Conservation (phyloP, 768 basidiomycete genomes). For the Hydnum rufescens region DNA sequence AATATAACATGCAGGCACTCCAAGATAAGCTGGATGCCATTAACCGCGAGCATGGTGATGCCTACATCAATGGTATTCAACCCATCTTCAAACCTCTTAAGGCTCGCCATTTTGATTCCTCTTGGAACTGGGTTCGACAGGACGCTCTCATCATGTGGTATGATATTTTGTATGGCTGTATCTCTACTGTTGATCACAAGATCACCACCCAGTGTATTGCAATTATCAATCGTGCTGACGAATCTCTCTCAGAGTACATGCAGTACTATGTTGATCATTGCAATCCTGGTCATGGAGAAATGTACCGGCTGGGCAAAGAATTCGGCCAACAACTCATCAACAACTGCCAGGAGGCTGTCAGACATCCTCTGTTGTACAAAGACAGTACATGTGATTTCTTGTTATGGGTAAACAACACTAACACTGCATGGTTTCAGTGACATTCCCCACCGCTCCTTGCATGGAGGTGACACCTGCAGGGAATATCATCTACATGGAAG, state of each 20-base stretch:
- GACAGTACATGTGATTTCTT: constrained; percentile 44
- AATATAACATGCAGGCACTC: constrained; percentile 44
- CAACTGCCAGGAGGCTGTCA: constrained; percentile 73
- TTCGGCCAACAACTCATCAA: constrained; percentile 92
- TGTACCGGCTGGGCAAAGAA: constrained; percentile 86
- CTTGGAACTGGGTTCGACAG: constrained; percentile 99
- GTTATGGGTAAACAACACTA: background rate
- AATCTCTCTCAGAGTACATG: constrained; percentile 83
- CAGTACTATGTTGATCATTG: constrained; percentile 81
- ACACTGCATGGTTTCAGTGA: constrained; percentile 32
- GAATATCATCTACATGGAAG: constrained; percentile 86
- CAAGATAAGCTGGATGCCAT: constrained; percentile 82
- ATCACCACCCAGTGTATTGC: constrained; percentile 94
- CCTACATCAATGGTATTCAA: constrained; percentile 85
- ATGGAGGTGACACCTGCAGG: constrained; percentile 88
- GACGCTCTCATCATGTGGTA: constrained; percentile 94
- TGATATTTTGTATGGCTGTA: constrained; percentile 90
- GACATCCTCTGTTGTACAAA: constrained; percentile 77
- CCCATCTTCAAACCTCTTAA: constrained; percentile 89
- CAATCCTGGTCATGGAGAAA: constrained; percentile 67
- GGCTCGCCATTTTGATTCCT: constrained; percentile 94
- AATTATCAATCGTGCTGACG: constrained; percentile 94
- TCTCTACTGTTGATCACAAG: constrained; percentile 87
- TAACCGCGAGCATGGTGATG: constrained; percentile 77
- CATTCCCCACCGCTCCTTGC: constrained; percentile 96